Evolutionary conservation across 1,284 basidiomycete genomes (phyloP).

Genomic region (Grifola frondosa): DNA sequence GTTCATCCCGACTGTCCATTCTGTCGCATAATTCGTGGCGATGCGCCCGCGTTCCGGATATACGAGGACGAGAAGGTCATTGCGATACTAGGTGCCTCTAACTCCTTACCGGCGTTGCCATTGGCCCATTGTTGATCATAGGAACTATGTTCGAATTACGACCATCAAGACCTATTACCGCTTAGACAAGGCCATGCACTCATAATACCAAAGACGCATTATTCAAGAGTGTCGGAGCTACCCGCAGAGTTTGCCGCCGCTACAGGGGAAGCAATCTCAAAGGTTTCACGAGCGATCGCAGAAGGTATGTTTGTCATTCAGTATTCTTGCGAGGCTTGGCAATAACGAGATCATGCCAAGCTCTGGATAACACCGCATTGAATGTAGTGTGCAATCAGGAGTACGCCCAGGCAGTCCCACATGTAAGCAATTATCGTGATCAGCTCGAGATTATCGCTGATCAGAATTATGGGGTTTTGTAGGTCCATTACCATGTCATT

Average conservation of each 20-base stretch:
- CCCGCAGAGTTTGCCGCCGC: constrained; percentile 60
- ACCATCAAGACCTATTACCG: constrained; percentile 62
- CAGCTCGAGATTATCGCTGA: background rate
- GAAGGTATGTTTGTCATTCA: constrained; percentile 41
- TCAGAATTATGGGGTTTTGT: constrained; percentile 1
- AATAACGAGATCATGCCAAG: constrained; percentile 34
- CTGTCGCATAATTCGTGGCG: constrained; percentile 57
- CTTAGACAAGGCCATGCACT: constrained; percentile 67
- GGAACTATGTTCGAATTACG: constrained; percentile 1
- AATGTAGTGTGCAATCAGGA: constrained; percentile 81
- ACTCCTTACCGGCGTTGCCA: background rate
- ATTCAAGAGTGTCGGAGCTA: constrained; percentile 60
- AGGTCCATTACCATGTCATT: constrained; percentile 82
- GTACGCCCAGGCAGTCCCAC: constrained; percentile 79
- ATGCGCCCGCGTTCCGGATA: constrained; percentile 47
- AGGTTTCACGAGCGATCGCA: constrained; percentile 60
- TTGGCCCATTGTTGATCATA: background rate
- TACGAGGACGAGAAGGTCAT: constrained; percentile 69
- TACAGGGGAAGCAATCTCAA: constrained; percentile 57
- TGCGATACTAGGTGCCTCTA: constrained; percentile 59
- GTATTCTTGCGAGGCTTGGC: background rate
- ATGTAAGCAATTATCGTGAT: constrained; percentile 45
- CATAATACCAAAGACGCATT: constrained; percentile 67
- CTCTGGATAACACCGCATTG: constrained; percentile 61
- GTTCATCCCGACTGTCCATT: constrained; percentile 53